Percentiles rank a stretch among this genome's conserved stretches.
Conservation (phyloP, 2,329 filamentous ascomycete genomes). For the Fusarium avenaceum region DNA sequence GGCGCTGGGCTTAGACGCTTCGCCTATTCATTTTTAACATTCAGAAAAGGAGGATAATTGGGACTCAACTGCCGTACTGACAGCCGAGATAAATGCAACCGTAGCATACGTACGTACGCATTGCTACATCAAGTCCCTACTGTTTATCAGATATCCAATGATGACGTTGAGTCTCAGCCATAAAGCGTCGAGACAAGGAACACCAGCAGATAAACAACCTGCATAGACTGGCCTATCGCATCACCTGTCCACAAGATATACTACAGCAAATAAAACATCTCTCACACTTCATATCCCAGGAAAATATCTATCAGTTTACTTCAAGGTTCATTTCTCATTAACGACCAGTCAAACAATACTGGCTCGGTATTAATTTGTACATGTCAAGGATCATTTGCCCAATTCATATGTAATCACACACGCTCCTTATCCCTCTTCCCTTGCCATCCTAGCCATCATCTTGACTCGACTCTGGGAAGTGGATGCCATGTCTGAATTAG, state of each 20-base stretch:
- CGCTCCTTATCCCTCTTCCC: conserved; percentile 30
- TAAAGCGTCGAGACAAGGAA: conserved; percentile 22
- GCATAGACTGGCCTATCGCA: not conserved
- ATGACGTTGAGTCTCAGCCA: conserved; percentile 3
- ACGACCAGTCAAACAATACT: conserved; percentile 43
- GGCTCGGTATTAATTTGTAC: conserved; percentile 49
- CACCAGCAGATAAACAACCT: not conserved
- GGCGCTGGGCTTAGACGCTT: conserved; percentile 21
- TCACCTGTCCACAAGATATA: not conserved
- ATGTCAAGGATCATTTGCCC: conserved; percentile 44
- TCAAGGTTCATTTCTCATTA: conserved; percentile 52
- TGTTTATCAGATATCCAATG: not conserved
- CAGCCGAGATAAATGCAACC: not conserved
- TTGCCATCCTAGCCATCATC: conserved; percentile 18
- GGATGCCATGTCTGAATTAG: conserved; percentile 30
- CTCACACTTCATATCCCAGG: conserved; percentile 8
- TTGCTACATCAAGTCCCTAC: not conserved
- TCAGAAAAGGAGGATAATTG: not conserved
- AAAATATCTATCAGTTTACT: conserved; percentile 25
- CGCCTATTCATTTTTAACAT: not conserved
- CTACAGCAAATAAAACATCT: conserved; percentile 2
- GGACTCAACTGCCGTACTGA: not conserved
- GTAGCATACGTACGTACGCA: no score
- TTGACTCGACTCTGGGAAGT: conserved; percentile 31
- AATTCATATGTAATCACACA: conserved; percentile 42